A percentile compares a stretch with the other conserved stretches of the same genome.
These are phyloP conservation scores for Camellia lanceoleosa DNA, from an alignment of 148 eudicot species.

Conservation along the genomic window DNA sequence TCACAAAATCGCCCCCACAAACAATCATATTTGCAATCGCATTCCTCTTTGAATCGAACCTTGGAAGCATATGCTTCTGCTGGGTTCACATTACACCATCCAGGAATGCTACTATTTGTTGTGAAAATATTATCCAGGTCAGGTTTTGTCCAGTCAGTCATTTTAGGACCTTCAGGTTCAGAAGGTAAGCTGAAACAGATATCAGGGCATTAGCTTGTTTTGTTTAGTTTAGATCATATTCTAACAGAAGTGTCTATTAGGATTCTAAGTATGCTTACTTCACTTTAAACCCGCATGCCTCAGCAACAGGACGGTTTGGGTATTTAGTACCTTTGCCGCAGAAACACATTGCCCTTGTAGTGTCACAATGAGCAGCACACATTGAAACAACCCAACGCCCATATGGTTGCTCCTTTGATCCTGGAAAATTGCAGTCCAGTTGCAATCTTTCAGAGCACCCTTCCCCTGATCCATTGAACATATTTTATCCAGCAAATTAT, in stretches of 20 bases:
- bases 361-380: slow-evolving; percentile 76
- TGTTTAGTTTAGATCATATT: too few species aligned
- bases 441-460: slow-evolving; percentile 53
- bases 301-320: slow-evolving; percentile 81
- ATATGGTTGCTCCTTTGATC: slow-evolving; percentile 55
- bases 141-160: slow-evolving; percentile 64
- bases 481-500: background rate
- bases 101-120: slow-evolving; percentile 53
- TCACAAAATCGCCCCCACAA: slow-evolving; percentile 74
- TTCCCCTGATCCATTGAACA: slow-evolving; percentile 49
- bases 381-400: slow-evolving; percentile 86
- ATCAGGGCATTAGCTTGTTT: too few species aligned
- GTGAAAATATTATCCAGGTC: slow-evolving; percentile 60
- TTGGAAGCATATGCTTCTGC: slow-evolving; percentile 56
- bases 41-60: slow-evolving; percentile 63
- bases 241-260: too few species aligned
- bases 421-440: slow-evolving; percentile 65
- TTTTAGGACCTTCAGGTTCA: slow-evolving; percentile 43
- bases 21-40: slow-evolving; percentile 91
- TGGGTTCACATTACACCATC: slow-evolving; percentile 95
- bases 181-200: slow-evolving; percentile 37
- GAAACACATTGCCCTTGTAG: slow-evolving; percentile 84
- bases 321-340: slow-evolving; percentile 87
- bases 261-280: slow-evolving; percentile 39
- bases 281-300: slow-evolving; percentile 71